phyloP scores from a whole-genome alignment of 139 green algal species.

The Haematococcus sp. region DNA sequence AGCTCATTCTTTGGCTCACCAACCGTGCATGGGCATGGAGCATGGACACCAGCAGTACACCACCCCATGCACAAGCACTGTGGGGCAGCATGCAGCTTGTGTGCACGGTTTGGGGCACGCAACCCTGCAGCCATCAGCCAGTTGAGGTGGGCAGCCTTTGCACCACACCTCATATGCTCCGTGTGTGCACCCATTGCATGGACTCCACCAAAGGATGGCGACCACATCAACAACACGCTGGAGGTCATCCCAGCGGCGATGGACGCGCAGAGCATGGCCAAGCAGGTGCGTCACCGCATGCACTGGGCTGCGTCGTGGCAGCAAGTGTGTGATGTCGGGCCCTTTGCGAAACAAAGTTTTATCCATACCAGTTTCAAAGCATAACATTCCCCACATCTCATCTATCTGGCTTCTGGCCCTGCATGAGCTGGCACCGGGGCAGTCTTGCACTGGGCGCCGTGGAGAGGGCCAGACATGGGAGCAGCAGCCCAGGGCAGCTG shows the following conservation, averaged over 20 bases:
- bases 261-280: neutral
- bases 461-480: neutral
- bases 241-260: constrained; percentile 34
- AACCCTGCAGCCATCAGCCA: no score
- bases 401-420: neutral
- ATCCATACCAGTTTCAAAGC: neutral
- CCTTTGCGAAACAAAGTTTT: neutral
- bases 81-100: no score
- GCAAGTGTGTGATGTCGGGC: neutral
- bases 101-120: no score
- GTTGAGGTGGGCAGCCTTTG: no score
- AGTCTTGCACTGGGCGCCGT: neutral
- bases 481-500: neutral
- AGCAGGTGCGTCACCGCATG: neutral
- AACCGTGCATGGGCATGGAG: no score
- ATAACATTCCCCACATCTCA: no score
- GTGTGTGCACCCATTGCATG: no score
- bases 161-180: no score
- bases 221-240: constrained; percentile 78
- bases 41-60: no score
- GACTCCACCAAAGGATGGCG: no score
- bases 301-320: neutral
- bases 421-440: neutral
- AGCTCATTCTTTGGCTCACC: no score
- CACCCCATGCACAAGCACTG: no score